These are phyloP conservation scores for Plasmopara viticola DNA, from an alignment of 352 stramenopile species.

Conservation along the genomic window DNA sequence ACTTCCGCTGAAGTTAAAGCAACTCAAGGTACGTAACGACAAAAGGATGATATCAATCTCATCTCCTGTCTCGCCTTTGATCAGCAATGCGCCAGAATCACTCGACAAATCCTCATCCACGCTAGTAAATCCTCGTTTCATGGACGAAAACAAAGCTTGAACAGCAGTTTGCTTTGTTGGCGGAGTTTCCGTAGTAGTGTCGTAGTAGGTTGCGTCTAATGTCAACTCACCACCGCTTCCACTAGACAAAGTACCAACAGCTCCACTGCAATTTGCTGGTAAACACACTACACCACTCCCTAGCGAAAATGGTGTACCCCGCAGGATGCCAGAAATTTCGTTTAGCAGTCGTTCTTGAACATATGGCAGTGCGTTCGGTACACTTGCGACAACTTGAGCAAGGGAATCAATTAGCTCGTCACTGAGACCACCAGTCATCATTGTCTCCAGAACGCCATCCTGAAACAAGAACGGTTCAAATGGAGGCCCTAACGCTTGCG, in stretches of 20 bases:
- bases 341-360: constrained; percentile 95
- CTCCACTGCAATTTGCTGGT: constrained; percentile 8
- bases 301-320: constrained; percentile 67
- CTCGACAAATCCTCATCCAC: constrained; percentile 20
- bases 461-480: constrained; percentile 73
- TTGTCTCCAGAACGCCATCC: constrained; percentile 69
- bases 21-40: constrained; percentile 90
- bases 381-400: constrained; percentile 80
- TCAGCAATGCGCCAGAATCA: constrained; percentile 29
- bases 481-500: constrained; percentile 45
- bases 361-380: constrained; percentile 83
- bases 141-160: constrained; percentile 64
- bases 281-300: constrained; percentile 16
- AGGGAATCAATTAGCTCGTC: constrained; percentile 92
- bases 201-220: constrained; percentile 23
- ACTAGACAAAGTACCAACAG: constrained; percentile 2
- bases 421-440: constrained; percentile 89
- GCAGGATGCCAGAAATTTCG: constrained; percentile 93
- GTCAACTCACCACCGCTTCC: constrained; percentile 17
- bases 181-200: constrained; percentile 21
- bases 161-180: constrained; percentile 49
- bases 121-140: constrained; percentile 55
- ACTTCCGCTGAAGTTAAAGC: constrained; percentile 89
- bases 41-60: constrained; percentile 83
- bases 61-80: constrained; percentile 73